These are phyloP conservation scores for Triticum turgidum DNA, from an alignment of 176 grass and related monocot genomes.

Conservation along the genomic window DNA sequence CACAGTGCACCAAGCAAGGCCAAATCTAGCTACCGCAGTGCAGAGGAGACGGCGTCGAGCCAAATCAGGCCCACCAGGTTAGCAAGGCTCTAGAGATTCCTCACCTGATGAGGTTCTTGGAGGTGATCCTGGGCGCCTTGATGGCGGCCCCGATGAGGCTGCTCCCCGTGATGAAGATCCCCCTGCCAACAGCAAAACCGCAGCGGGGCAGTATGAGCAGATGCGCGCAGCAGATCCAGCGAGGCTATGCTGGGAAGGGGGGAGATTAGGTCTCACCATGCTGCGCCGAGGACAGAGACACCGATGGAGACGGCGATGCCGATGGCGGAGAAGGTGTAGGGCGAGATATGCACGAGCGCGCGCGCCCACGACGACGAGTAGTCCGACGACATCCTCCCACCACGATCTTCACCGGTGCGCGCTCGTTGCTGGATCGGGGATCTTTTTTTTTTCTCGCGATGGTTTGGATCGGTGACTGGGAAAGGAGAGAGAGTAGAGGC, in stretches of 20 bases:
- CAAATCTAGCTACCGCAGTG: slow-evolving; percentile 1
- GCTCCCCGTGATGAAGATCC: slow-evolving; percentile 97
- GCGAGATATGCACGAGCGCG: slow-evolving; percentile 86
- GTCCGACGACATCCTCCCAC: slow-evolving; percentile 53
- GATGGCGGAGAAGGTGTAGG: slow-evolving; percentile 94
- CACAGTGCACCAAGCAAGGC: background rate
- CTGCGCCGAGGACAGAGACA: slow-evolving; percentile 94
- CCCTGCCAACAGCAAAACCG: slow-evolving; percentile 43
- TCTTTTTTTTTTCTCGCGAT: background rate
- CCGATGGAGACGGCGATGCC: slow-evolving; percentile 99
- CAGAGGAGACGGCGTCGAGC: background rate
- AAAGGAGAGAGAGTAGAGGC: background rate
- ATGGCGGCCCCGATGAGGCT: slow-evolving; percentile 95
- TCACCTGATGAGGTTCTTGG: slow-evolving; percentile 98
- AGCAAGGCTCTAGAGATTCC: slow-evolving; percentile 5
- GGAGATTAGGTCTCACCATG: slow-evolving; percentile 48
- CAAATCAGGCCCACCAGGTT: background rate
- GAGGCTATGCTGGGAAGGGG: background rate
- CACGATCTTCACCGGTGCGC: background rate
- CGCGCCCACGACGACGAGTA: slow-evolving; percentile 78
- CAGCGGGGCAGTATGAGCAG: background rate
- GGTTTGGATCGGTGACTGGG: slow-evolving; percentile 25
- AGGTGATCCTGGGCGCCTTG: slow-evolving; percentile 97
- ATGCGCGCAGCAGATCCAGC: slow-evolving; percentile 11
- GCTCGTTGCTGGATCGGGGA: slow-evolving; percentile 10